Conservation (phyloP, 1,139 yeast genomes). For the Debaryomyces fabryi region DNA sequence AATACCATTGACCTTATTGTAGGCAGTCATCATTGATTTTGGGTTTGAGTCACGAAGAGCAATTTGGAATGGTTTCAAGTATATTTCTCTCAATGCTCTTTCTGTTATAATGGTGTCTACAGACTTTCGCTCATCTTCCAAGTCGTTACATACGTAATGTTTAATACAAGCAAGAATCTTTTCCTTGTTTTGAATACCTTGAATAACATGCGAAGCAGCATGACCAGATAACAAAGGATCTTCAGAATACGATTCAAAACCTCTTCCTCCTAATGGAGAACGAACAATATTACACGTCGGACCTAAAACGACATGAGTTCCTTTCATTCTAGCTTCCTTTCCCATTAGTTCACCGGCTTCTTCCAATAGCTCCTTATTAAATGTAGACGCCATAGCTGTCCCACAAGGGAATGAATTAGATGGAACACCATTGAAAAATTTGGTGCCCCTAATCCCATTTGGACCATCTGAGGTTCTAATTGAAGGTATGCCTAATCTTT, state of each 20-base stretch:
- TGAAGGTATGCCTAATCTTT: constrained; percentile 43
- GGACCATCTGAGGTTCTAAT: constrained; percentile 41
- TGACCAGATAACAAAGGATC: constrained; percentile 34
- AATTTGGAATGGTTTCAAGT: constrained; percentile 60
- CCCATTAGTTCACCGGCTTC: constrained; percentile 38
- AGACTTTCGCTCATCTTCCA: constrained; percentile 54
- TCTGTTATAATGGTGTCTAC: constrained; percentile 51
- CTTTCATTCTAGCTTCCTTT: constrained; percentile 36
- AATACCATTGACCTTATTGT: constrained; percentile 58
- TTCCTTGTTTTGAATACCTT: constrained; percentile 28
- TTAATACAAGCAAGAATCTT: constrained; percentile 57
- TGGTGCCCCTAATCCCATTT: constrained; percentile 39
- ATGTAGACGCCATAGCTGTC: constrained; percentile 48
- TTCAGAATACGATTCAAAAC: constrained; percentile 34
- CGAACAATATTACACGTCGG: constrained; percentile 33
- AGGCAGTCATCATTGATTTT: constrained; percentile 53
- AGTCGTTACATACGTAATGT: constrained; percentile 61
- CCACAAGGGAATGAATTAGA: constrained; percentile 42
- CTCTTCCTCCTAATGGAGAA: constrained; percentile 35
- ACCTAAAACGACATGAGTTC: constrained; percentile 34
- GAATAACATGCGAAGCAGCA: constrained; percentile 27
- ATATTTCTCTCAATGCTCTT: constrained; percentile 61
- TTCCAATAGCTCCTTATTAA: constrained; percentile 30
- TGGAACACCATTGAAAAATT: constrained; percentile 35
- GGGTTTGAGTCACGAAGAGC: constrained; percentile 48